Percentiles rank a stretch among this genome's conserved stretches.
These are phyloP conservation scores for Amanita pallidorosea DNA, from an alignment of 768 basidiomycete genomes.

Conservation along the genomic window DNA sequence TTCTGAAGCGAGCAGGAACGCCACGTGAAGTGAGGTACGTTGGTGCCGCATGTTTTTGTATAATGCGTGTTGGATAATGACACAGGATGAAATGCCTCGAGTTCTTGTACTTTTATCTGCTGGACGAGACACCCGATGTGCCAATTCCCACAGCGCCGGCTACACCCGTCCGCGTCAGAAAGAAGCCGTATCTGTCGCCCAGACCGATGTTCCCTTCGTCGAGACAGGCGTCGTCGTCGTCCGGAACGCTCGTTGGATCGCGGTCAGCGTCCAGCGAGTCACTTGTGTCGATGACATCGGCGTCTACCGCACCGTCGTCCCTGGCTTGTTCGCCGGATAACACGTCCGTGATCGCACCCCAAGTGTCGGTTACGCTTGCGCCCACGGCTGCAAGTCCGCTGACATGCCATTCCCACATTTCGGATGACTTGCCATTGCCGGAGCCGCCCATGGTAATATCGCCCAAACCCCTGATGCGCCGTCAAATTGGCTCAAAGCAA, in stretches of 20 bases:
- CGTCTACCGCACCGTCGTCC: slow-evolving; percentile 32
- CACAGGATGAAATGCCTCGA: slow-evolving; percentile 91
- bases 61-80: neutral
- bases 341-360: slow-evolving; percentile 28
- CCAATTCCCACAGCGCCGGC: slow-evolving; percentile 26
- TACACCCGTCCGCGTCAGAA: slow-evolving; percentile 28
- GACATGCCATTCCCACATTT: neutral
- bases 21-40: slow-evolving; percentile 80
- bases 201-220: slow-evolving; percentile 27
- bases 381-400: slow-evolving; percentile 1
- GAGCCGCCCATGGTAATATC: slow-evolving; percentile 23
- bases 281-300: slow-evolving; percentile 21
- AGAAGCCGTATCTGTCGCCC: slow-evolving; percentile 24
- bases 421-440: neutral
- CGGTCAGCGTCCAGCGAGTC: slow-evolving; percentile 23
- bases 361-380: slow-evolving; percentile 10
- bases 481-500: neutral
- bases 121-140: slow-evolving; percentile 55
- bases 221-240: slow-evolving; percentile 27
- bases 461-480: slow-evolving; percentile 24
- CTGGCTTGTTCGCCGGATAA: slow-evolving; percentile 26
- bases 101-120: slow-evolving; percentile 88
- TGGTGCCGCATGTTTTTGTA: neutral
- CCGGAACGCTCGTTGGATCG: slow-evolving; percentile 18
- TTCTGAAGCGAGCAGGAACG: slow-evolving; percentile 77